These are phyloP conservation scores for Liquidambar formosana DNA, from an alignment of 164 flowering plant genomes.

Conservation along the genomic window DNA sequence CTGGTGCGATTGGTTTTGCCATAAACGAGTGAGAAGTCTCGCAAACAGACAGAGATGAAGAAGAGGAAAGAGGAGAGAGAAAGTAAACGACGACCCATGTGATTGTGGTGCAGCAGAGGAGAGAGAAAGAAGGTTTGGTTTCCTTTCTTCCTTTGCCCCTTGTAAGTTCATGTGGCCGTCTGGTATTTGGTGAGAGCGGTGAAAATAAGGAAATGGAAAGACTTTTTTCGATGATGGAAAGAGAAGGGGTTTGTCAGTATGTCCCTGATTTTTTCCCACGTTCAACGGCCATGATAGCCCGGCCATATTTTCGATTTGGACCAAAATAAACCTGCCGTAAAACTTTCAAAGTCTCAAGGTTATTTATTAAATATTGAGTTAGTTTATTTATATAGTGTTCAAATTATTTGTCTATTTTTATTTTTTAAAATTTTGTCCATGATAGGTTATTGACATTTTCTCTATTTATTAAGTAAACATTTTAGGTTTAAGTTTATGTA, in stretches of 20 bases:
- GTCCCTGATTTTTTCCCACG: constrained; percentile 20
- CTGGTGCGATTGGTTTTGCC: constrained; percentile 23
- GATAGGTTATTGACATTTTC: too few relatives aligned
- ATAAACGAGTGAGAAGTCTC: constrained; percentile 21
- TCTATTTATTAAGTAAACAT: too few relatives aligned
- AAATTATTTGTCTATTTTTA: too few relatives aligned
- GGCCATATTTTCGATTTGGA: too few relatives aligned
- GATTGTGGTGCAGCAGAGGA: neutral
- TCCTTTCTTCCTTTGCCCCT: constrained; percentile 3
- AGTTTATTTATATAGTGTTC: too few relatives aligned
- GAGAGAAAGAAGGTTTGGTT: constrained; percentile 12
- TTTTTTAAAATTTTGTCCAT: too few relatives aligned
- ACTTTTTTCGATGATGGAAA: too few relatives aligned
- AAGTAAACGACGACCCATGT: constrained; percentile 26
- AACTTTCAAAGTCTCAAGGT: too few relatives aligned
- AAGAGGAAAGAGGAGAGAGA: constrained; percentile 14
- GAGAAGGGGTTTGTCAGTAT: constrained; percentile 1
- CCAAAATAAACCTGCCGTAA: too few relatives aligned
- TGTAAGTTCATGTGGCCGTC: too few relatives aligned
- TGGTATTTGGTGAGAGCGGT: neutral
- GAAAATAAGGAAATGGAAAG: neutral
- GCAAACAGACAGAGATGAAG: constrained; percentile 19
- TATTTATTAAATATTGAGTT: too few relatives aligned
- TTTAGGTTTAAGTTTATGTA: too few relatives aligned
- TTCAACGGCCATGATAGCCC: constrained; percentile 16